Evolutionary conservation across 2,329 filamentous ascomycete species (phyloP), one percentile per base, ranked within the genome.

Genomic region (Phaeosphaeria sp.): DNA sequence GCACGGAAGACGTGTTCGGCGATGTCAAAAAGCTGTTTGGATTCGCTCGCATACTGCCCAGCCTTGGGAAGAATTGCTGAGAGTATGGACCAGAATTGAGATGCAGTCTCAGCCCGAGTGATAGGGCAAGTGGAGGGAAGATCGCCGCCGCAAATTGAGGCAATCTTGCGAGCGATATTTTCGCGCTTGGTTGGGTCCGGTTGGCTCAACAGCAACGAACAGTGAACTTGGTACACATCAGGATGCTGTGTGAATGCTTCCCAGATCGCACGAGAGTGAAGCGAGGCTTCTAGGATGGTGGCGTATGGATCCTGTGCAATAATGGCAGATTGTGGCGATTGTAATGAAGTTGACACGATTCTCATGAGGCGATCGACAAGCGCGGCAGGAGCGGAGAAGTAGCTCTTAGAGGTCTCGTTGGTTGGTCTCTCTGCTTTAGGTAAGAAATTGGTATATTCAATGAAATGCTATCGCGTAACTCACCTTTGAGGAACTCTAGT

Each of bases 401-500:
- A 77, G 1, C 59, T 53, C 2, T 65, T 60, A 11, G 75, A 77
- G 4, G 66, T 56, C 22, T 76, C 70, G 21, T 64, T 60, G 5
- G 64, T 60, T 42, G 74, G 74, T 11, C 75, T 72, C 58, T 77
- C 76, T 77, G 51, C 58, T 69, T 64, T 27, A 55, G 17, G 64
- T 76, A 61, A 75, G 67, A 53, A 42, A 40, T 66, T 60, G 58
- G 39, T 56, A 27, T 49, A 25, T 49, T n/a, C 3, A 36, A 46
- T 21, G 36, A 49, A 47, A 6, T 49, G 15, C 47, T 45, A 44
- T 20, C 18, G 36, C 18, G 43, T 46, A 22, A 57, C 63, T 52
- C 68, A 73, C 74, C 74, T 71, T 71, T 73, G 13, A 77, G 65
- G 39, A 78, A 74, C 21, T 72, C 68, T 4, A 76, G 48, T 27